phyloP scores from a whole-genome alignment of 169 alveolate genomes.

The Plasmodium relictum region DNA sequence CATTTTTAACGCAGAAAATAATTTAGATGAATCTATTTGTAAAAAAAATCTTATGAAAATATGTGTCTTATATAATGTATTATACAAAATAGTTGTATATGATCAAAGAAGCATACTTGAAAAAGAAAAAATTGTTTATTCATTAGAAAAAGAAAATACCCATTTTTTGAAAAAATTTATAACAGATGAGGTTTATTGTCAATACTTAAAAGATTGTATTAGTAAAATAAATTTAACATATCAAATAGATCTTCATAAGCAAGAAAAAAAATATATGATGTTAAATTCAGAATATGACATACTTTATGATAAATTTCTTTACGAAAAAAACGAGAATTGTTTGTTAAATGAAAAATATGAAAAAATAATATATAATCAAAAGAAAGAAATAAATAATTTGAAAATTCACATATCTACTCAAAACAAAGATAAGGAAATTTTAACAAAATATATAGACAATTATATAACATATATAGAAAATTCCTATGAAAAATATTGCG shows the following conservation, averaged over 20 bases:
- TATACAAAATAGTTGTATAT: conserved; percentile 60
- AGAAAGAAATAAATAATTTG: conserved; percentile 64
- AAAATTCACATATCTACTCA: conserved; percentile 62
- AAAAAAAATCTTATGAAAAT: conserved; percentile 58
- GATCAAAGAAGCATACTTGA: conserved; percentile 51
- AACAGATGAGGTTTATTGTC: conserved; percentile 72
- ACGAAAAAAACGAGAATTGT: conserved; percentile 66
- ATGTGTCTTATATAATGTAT: conserved; percentile 47
- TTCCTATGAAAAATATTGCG: conserved; percentile 69
- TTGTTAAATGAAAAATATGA: conserved; percentile 72
- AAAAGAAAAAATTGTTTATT: conserved; percentile 52
- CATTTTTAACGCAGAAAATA: conserved; percentile 69
- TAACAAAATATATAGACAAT: conserved; percentile 73
- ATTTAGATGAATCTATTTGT: conserved; percentile 49
- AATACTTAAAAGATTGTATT: conserved; percentile 72
- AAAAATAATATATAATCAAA: conserved; percentile 66
- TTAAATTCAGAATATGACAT: conserved; percentile 72
- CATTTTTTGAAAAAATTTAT: conserved; percentile 76
- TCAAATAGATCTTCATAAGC: conserved; percentile 76
- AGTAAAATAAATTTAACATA: conserved; percentile 76
- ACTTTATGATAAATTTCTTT: conserved; percentile 51
- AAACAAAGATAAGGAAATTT: conserved; percentile 70
- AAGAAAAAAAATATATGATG: conserved; percentile 70
- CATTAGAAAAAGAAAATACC: conserved; percentile 72
- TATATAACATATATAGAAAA: conserved; percentile 74